phyloP scores from a whole-genome alignment of 2,329 filamentous ascomycete genomes.

The Paecilomyces dactylethromorphus region DNA sequence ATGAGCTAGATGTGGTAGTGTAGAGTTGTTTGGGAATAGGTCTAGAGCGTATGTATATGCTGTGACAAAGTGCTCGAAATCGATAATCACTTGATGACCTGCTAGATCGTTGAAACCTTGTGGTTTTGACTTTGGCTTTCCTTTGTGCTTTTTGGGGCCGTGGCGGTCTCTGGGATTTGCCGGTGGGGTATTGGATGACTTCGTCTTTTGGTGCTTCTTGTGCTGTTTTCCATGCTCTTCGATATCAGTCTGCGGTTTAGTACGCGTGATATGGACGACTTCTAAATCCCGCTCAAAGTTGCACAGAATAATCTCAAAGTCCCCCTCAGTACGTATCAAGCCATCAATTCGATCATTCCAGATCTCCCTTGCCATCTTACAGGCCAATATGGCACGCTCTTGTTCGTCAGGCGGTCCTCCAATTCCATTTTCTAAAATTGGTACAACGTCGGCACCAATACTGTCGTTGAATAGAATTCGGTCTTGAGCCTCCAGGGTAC shows the following conservation, averaged over 20 bases:
- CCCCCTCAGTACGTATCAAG: conserved; percentile 59
- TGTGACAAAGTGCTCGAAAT: conserved; percentile 40
- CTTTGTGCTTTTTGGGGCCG: not conserved
- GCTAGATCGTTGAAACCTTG: conserved; percentile 17
- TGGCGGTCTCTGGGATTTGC: not conserved
- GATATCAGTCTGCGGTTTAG: not conserved
- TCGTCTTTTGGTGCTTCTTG: not conserved
- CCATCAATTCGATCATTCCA: conserved; percentile 52
- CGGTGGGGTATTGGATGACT: conserved; percentile 3
- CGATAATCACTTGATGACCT: conserved; percentile 26
- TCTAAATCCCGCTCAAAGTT: conserved; percentile 45
- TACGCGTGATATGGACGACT: conserved; percentile 19
- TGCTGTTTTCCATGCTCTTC: not conserved
- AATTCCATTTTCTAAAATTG: not conserved
- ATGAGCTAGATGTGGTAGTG: conserved; percentile 28
- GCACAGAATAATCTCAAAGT: conserved; percentile 64
- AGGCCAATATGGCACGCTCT: conserved; percentile 46
- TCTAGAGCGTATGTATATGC: conserved; percentile 35
- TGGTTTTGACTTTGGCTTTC: conserved; percentile 5
- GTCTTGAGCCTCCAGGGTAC: conserved; percentile 62
- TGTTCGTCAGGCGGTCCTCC: conserved; percentile 37
- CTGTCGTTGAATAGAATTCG: conserved; percentile 44
- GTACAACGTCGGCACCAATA: not conserved
- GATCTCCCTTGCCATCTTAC: conserved; percentile 46
- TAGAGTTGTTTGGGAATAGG: conserved; percentile 26